These are phyloP conservation scores for Verticillium nonalfalfae DNA, from an alignment of 2,329 filamentous ascomycete genomes.

Conservation along the genomic window DNA sequence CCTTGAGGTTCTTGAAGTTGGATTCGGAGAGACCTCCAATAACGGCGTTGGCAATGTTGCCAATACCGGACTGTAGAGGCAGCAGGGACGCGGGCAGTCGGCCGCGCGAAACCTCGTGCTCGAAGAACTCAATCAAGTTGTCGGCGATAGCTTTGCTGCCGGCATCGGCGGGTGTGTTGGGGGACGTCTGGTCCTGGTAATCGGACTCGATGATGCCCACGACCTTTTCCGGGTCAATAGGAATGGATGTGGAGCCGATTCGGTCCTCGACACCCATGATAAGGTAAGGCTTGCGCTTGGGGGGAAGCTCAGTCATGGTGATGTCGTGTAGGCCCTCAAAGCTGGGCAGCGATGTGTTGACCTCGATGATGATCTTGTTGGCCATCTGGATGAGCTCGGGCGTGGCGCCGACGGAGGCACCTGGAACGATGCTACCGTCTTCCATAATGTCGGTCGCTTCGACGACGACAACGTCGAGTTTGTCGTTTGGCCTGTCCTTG, in stretches of 20 bases:
- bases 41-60: slow-evolving; percentile 90
- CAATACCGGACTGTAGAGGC: slow-evolving; percentile 81
- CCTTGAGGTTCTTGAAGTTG: slow-evolving; percentile 81
- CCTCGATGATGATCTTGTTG: slow-evolving; percentile 85
- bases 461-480: slow-evolving; percentile 76
- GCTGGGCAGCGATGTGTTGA: slow-evolving; percentile 79
- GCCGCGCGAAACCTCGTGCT: slow-evolving; percentile 76
- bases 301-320: slow-evolving; percentile 79
- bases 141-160: slow-evolving; percentile 65
- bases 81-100: slow-evolving; percentile 72
- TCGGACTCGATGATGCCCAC: slow-evolving; percentile 80
- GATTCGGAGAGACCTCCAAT: slow-evolving; percentile 75
- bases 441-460: slow-evolving; percentile 84
- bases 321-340: slow-evolving; percentile 90
- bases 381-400: slow-evolving; percentile 87
- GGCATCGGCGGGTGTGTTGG: slow-evolving; percentile 72
- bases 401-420: slow-evolving; percentile 77
- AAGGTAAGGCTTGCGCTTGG: slow-evolving; percentile 74
- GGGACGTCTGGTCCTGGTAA: slow-evolving; percentile 69
- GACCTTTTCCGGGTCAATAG: slow-evolving; percentile 77
- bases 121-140: slow-evolving; percentile 75
- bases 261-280: slow-evolving; percentile 82
- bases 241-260: slow-evolving; percentile 77
- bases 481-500: slow-evolving; percentile 66
- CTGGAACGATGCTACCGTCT: slow-evolving; percentile 82